Evolutionary conservation across 371 early-diverging fungal genomes (phyloP), one percentile per base, ranked within the genome.

Genomic region (Saksenaea oblongispora): DNA sequence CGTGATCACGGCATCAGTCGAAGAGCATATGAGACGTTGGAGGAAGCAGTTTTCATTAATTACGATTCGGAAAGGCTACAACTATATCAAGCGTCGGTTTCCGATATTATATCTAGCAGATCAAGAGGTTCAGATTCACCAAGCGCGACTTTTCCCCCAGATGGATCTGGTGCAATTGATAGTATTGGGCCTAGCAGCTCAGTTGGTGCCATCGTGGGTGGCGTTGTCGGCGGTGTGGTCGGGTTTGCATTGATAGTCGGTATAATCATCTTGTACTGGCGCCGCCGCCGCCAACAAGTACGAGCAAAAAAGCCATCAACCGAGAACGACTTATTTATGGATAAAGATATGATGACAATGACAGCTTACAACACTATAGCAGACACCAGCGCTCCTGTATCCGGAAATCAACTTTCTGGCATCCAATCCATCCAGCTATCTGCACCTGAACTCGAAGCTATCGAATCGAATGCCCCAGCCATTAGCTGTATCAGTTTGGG

Each of bases 191-290:
- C n/a, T n/a, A 15, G 44, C 44, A 44, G 3, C 44, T 10, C n/a
- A 1, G 24, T 22, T 22, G 59, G 59, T 18, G 28, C 59, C 28
- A 59, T 59, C 13, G 42, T 42, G 7, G 59, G 59, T 0, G 47
- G 17, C 10, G 59, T 59, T 31, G 28, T 59, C 14, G 59, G 59
- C 17, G 24, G 59, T n/a, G 59, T 59, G 1, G 59, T 59, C 22
- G 59, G 44, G 8, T 3, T 59, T 26, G 41, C 44, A 4, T 41
- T 59, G 13, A 44, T 44, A 27, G 59, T 17, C 13, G 59, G 59
- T 1, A 27, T 59, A 18, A 15, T 59, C 8, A 41, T 39, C 26
- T 59, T 8, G 31, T 24, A 14, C 2, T 18, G 27, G 11, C 34
- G 56, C 0, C 27, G 59, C 2, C 47, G 59, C 5, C 39, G 59